These are phyloP conservation scores for Thielaviopsis ethacetica DNA, from an alignment of 2,329 filamentous ascomycete genomes.

Conservation along the genomic window DNA sequence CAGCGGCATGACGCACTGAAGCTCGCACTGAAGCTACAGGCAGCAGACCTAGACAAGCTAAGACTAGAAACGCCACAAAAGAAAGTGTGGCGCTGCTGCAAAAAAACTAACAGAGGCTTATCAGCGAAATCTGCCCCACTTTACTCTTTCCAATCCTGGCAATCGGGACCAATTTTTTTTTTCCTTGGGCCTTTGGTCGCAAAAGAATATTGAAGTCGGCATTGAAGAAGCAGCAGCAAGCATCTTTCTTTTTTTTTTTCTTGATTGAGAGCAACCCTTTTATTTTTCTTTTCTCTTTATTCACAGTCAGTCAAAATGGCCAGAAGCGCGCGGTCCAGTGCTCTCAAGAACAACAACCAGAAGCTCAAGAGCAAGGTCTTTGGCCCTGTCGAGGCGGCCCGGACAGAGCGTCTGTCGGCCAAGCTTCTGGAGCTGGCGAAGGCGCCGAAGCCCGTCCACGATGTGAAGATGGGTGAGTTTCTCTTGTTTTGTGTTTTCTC, in stretches of 20 bases:
- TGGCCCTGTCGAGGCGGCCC: slow-evolving; percentile 62
- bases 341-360: slow-evolving; percentile 67
- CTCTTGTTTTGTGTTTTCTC: background rate
- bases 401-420: slow-evolving; percentile 67
- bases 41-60: no score
- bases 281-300: background rate
- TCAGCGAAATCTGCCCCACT: slow-evolving; percentile 7
- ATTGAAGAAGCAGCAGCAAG: no score
- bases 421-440: slow-evolving; percentile 70
- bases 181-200: slow-evolving; percentile 11
- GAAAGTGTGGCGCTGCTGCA: background rate
- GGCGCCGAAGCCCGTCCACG: slow-evolving; percentile 49
- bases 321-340: slow-evolving; percentile 66
- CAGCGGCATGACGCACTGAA: background rate
- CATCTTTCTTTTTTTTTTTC: background rate
- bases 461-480: slow-evolving; percentile 30
- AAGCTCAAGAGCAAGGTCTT: slow-evolving; percentile 70
- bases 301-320: slow-evolving; percentile 46
- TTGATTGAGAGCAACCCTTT: background rate
- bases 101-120: slow-evolving; percentile 2
- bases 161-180: slow-evolving; percentile 16
- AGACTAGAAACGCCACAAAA: background rate
- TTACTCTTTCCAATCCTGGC: slow-evolving; percentile 9
- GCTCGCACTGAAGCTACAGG: background rate
- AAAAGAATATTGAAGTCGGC: background rate